A percentile compares a stretch with the other conserved stretches of the same genome.
Evolutionary conservation across 2,329 filamentous ascomycete species (phyloP).

Genomic region (Diaporthe sp.): DNA sequence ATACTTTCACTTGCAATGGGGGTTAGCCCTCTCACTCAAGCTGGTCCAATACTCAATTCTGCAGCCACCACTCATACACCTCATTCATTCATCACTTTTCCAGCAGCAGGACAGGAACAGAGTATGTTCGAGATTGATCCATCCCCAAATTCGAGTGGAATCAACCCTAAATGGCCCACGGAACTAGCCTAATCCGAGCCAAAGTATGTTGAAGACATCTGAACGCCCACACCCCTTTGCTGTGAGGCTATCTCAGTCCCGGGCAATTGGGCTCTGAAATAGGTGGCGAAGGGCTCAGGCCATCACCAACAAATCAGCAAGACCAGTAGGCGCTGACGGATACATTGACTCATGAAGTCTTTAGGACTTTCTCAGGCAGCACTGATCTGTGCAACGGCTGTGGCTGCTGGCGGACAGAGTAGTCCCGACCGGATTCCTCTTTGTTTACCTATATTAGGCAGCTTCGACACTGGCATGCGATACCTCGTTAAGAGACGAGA

Average conservation of each 20-base stretch:
- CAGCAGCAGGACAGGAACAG: not conserved
- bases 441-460: not conserved
- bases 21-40: not conserved
- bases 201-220: no score
- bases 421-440: not conserved
- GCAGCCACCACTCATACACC: not conserved
- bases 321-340: no score
- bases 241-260: no score
- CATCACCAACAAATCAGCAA: no score
- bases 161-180: fast-evolving
- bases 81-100: not conserved
- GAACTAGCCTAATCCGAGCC: not conserved
- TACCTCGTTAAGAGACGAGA: not conserved
- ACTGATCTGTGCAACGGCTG: no score
- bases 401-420: no score
- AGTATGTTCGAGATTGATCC: not conserved
- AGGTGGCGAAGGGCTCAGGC: no score
- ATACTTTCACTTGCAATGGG: no score
- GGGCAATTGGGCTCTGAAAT: no score
- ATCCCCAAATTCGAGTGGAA: fast-evolving
- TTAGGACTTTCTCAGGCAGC: no score
- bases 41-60: not conserved
- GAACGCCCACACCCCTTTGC: no score
- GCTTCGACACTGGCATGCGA: not conserved
- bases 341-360: no score